phyloP scores from a whole-genome alignment of 1,284 basidiomycete species.

The Ustilago sp. region DNA sequence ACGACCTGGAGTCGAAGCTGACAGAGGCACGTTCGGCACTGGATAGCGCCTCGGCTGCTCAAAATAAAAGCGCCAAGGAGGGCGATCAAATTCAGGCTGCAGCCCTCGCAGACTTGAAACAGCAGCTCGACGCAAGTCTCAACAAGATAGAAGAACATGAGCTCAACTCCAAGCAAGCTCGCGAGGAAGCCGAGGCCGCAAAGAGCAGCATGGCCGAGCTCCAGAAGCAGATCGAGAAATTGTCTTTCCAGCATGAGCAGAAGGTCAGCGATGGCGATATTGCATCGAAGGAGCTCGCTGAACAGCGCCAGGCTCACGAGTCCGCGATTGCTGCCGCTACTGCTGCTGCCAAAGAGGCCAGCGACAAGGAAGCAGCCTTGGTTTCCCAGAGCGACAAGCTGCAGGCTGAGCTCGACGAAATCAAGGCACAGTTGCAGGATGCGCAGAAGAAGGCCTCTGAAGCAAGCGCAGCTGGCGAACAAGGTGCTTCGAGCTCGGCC shows the following conservation, averaged over 20 bases:
- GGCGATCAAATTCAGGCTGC: conserved; percentile 14
- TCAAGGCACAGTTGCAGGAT: conserved; percentile 23
- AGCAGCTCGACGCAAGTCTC: conserved; percentile 22
- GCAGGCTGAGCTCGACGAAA: conserved; percentile 25
- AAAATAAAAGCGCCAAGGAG: conserved; percentile 20
- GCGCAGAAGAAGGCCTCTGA: conserved; percentile 29
- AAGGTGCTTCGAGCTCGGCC: conserved; percentile 25
- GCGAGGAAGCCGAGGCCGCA: conserved; percentile 25
- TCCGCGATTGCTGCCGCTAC: conserved; percentile 12
- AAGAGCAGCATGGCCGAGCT: conserved; percentile 20
- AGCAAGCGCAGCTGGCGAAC: conserved; percentile 25
- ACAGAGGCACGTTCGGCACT: conserved; percentile 24
- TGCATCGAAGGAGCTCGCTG: conserved; percentile 23
- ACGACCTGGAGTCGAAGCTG: conserved; percentile 29
- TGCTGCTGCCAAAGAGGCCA: conserved; percentile 25
- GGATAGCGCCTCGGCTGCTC: conserved; percentile 21
- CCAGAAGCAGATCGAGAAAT: conserved; percentile 31
- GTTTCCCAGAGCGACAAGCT: conserved; percentile 29
- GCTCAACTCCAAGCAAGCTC: conserved; percentile 23
- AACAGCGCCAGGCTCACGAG: conserved; percentile 35
- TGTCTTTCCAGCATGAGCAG: conserved; percentile 34
- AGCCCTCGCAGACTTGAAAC: conserved; percentile 27
- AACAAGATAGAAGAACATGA: conserved; percentile 38
- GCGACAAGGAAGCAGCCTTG: conserved; percentile 17
- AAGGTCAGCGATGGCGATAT: conserved; percentile 10